These are phyloP conservation scores for Capsella rubella DNA, from an alignment of 441 rosid genomes.

Conservation along the genomic window DNA sequence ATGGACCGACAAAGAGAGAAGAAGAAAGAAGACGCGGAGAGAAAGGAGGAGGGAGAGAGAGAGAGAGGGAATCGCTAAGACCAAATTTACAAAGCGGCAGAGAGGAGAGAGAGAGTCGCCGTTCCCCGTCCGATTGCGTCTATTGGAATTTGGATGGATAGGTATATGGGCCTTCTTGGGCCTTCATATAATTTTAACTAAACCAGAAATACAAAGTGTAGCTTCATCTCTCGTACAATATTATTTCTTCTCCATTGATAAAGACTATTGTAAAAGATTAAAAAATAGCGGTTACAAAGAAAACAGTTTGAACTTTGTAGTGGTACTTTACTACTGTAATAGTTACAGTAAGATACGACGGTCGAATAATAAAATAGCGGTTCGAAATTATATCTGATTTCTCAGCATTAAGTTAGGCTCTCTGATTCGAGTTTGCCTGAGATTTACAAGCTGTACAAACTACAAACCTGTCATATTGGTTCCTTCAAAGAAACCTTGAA, in stretches of 20 bases:
- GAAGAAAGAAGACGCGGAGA: not conserved
- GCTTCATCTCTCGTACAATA: not conserved
- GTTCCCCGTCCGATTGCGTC: not conserved
- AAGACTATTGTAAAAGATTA: too few relatives aligned
- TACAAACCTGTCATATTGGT: not conserved
- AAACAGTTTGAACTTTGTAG: too few relatives aligned
- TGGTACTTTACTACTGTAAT: too few relatives aligned
- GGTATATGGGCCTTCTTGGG: slow-evolving; percentile 29
- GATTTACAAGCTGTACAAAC: not conserved
- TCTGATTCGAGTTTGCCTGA: not conserved
- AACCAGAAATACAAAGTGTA: too few relatives aligned
- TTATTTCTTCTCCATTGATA: too few relatives aligned
- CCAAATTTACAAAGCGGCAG: not conserved
- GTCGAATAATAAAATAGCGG: not conserved
- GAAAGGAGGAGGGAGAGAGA: not conserved
- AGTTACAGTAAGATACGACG: not conserved
- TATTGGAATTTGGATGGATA: not conserved
- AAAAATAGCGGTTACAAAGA: too few relatives aligned
- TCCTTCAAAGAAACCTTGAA: not conserved
- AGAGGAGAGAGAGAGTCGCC: not conserved
- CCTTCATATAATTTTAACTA: not conserved
- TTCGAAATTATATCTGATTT: not conserved
- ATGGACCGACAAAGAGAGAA: not conserved
- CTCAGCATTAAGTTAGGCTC: not conserved
- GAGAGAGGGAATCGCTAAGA: not conserved